These are phyloP conservation scores for Nothomitra cinnamomea DNA, from an alignment of 2,329 filamentous ascomycete species.

Conservation along the genomic window DNA sequence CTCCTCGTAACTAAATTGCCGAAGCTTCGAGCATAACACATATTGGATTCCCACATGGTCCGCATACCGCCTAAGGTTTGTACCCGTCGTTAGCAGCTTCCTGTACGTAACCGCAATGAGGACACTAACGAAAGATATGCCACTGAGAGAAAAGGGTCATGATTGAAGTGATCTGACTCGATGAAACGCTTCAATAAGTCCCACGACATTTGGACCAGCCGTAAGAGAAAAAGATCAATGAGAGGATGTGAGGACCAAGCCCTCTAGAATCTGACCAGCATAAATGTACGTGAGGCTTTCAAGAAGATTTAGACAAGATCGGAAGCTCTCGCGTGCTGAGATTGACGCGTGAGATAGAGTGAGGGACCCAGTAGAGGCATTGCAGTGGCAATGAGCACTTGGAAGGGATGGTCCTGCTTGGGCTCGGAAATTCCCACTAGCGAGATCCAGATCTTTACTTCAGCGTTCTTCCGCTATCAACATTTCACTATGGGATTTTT, in stretches of 20 bases:
- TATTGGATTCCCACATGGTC: slow-evolving; percentile 84
- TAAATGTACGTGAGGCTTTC: neutral
- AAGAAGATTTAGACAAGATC: neutral
- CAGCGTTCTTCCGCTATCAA: too few relatives aligned
- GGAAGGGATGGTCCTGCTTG: neutral
- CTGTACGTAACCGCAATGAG: neutral
- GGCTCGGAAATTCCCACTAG: neutral
- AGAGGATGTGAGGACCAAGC: neutral
- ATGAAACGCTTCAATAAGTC: slow-evolving; percentile 80
- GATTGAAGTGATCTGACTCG: slow-evolving; percentile 87
- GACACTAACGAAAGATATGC: slow-evolving; percentile 67
- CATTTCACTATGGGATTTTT: too few relatives aligned
- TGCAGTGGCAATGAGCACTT: neutral
- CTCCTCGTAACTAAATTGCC: slow-evolving; percentile 77
- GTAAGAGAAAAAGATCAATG: neutral
- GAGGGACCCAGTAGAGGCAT: neutral
- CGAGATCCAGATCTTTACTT: neutral
- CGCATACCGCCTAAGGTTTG: slow-evolving; percentile 52
- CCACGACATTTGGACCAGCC: slow-evolving; percentile 46
- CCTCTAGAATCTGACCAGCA: neutral
- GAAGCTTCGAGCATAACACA: slow-evolving; percentile 74
- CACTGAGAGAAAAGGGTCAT: slow-evolving; percentile 74
- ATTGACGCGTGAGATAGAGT: neutral
- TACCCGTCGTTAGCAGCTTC: neutral
- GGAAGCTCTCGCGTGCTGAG: neutral